Conservation (phyloP, 352 stramenopile species). For the Aphanomyces cochlioides region DNA sequence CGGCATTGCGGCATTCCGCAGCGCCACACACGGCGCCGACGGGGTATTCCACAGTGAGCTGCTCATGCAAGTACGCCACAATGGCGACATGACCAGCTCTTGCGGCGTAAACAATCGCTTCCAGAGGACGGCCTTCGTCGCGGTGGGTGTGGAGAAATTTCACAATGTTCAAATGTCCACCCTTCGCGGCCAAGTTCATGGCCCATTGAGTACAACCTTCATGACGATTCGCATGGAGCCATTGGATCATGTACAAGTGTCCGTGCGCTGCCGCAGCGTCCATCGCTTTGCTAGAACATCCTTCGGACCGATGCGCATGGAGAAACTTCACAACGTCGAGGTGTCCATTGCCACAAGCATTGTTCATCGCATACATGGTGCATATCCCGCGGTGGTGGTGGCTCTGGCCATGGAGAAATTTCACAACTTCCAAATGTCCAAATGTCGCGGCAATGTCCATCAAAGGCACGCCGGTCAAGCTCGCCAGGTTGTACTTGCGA, state of each 20-base stretch:
- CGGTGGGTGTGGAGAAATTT: neutral
- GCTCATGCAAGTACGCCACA: constrained; percentile 5
- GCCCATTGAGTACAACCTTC: neutral
- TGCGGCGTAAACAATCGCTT: constrained; percentile 1
- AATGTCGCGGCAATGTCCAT: too few relatives aligned
- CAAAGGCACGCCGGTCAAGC: too few relatives aligned
- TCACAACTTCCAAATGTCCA: too few relatives aligned
- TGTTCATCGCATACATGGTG: too few relatives aligned
- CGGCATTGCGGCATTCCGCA: too few relatives aligned
- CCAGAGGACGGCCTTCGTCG: neutral
- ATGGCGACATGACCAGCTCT: constrained; percentile 3
- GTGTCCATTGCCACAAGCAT: too few relatives aligned
- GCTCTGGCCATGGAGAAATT: too few relatives aligned
- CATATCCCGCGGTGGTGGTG: too few relatives aligned
- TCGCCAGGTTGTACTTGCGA: too few relatives aligned
- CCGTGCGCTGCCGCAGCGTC: neutral
- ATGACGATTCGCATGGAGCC: neutral
- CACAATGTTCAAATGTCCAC: neutral
- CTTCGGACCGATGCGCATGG: too few relatives aligned
- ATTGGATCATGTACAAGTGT: neutral
- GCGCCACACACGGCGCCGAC: too few relatives aligned
- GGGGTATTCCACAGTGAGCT: neutral
- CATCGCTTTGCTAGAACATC: neutral
- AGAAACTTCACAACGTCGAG: too few relatives aligned
- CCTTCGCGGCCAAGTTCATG: neutral